Evolutionary conservation across 805 yeast species (phyloP), one percentile per base, ranked within the genome.

Genomic region (Lipomyces spencermartinsiae): DNA sequence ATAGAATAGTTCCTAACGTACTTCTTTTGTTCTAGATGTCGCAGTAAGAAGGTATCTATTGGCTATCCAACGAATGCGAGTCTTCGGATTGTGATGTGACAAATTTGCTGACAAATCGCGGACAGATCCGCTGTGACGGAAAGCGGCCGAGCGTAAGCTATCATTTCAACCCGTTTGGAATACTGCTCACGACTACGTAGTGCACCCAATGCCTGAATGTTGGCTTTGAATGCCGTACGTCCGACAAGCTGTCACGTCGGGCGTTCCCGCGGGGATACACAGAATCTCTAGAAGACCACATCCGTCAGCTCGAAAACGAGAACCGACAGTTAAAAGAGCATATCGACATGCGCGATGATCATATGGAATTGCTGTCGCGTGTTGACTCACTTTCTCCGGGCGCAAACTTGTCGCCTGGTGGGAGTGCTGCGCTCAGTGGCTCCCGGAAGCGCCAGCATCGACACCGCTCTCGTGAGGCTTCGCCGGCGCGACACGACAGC

Each of bases 181-280:
- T 62, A 25, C 25, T 39, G 14, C 37, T 33, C 35, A 54, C 29
- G 12, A 19, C 49, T 3, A n/a, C 5, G n/a, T 25, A 85, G 72
- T 93, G 98, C 77, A 85, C 94, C 0, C 89, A 90, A 68, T 93
- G 98, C 81, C 88, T 87, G 12, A 84, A 87, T 6, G 95, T 91
- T 2, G 97, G 97, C 2, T 84, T 93, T 66, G 94, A 91, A 71
- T 93, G 98, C 78, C 89, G 89, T 65, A 90, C 92, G n/a, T 88
- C 93, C 19, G 97, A 93, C 76, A 89, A 89, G 73, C 81, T 93
- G n/a, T 86, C 93, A 0, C 83, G 97, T 66, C 82, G 93, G 70
- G 94, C 97, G 0, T 93, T 89, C 74, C 97, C 97, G 0, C 84
- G 96, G 76, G 97, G 97, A 0, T 93, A 93, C 74, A 93, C 97